phyloP scores from a whole-genome alignment of 2,329 filamentous ascomycete species.

The Penicillium sp. region DNA sequence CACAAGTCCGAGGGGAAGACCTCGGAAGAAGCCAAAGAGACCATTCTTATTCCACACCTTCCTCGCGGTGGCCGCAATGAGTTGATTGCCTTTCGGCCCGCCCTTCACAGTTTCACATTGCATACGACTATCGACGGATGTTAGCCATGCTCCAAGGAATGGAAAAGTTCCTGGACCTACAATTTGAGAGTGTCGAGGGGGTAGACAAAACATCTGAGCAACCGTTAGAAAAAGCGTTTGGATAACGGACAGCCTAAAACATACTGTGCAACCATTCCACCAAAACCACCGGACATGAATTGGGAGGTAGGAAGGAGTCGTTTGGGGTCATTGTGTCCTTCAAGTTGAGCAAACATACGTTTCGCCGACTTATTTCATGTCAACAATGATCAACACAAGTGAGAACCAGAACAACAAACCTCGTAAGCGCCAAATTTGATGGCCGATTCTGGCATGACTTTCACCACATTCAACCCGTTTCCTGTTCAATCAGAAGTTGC shows the following conservation, averaged over 20 bases:
- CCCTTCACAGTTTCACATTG: conserved; percentile 92
- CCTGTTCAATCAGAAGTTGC: conserved; percentile 55
- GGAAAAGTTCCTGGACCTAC: conserved; percentile 41
- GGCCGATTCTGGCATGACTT: conserved; percentile 98
- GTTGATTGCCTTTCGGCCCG: conserved; percentile 77
- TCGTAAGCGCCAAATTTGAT: conserved; percentile 99
- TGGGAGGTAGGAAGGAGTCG: conserved; percentile 81
- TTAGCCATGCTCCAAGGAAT: conserved; percentile 9
- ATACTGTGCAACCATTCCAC: conserved; percentile 92
- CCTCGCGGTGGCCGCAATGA: conserved; percentile 78
- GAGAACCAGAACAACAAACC: conserved; percentile 42
- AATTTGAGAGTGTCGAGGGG: conserved; percentile 73
- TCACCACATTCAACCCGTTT: conserved; percentile 93
- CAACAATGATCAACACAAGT: conserved; percentile 7
- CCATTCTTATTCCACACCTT: conserved; percentile 85
- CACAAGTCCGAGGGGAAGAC: conserved; percentile 87
- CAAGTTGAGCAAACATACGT: conserved; percentile 77
- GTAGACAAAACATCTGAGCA: conserved; percentile 79
- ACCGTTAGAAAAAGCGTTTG: conserved; percentile 22
- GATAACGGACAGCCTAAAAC: conserved; percentile 11
- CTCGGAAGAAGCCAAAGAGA: conserved; percentile 78
- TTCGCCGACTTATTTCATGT: conserved; percentile 68
- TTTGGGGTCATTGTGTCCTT: conserved; percentile 82
- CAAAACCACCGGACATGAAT: conserved; percentile 86
- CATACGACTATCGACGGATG: conserved; percentile 62